Conservation (phyloP, 73 alveolate species). For the Diophrys sp. region DNA sequence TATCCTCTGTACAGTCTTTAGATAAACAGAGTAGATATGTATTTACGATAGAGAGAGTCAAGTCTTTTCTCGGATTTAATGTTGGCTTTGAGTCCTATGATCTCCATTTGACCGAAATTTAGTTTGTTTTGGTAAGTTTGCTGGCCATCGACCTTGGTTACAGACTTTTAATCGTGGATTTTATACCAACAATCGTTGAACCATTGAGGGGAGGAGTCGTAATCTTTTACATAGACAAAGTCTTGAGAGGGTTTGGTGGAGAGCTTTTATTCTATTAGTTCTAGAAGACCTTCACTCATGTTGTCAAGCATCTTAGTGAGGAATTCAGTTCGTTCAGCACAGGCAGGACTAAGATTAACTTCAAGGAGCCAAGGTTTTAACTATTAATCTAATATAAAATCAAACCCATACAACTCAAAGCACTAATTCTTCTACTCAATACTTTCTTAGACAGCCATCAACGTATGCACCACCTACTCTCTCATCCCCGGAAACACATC, state of each 20-base stretch:
- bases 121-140: neutral
- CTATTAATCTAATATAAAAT: conserved; percentile 58
- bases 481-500: conserved; percentile 41
- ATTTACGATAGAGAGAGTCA: conserved; percentile 19
- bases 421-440: conserved; percentile 49
- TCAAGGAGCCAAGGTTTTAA: conserved; percentile 69
- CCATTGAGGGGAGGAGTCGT: neutral
- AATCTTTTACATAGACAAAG: neutral
- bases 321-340: conserved; percentile 72
- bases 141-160: neutral
- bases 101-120: conserved; percentile 16
- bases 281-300: conserved; percentile 67
- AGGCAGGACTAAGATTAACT: conserved; percentile 78
- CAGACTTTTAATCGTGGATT: neutral
- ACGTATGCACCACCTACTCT: conserved; percentile 44
- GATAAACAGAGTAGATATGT: conserved; percentile 24
- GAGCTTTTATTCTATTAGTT: conserved; percentile 40
- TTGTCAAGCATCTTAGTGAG: conserved; percentile 56
- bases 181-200: conserved; percentile 10
- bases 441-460: conserved; percentile 39
- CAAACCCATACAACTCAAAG: conserved; percentile 79
- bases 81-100: conserved; percentile 45
- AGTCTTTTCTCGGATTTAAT: conserved; percentile 51
- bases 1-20: conserved; percentile 50
- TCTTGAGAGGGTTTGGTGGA: no score